Percentiles rank a stretch among this genome's conserved stretches.
Conservation (phyloP, 2,329 filamentous ascomycete species). For the Colletotrichum agaves region DNA sequence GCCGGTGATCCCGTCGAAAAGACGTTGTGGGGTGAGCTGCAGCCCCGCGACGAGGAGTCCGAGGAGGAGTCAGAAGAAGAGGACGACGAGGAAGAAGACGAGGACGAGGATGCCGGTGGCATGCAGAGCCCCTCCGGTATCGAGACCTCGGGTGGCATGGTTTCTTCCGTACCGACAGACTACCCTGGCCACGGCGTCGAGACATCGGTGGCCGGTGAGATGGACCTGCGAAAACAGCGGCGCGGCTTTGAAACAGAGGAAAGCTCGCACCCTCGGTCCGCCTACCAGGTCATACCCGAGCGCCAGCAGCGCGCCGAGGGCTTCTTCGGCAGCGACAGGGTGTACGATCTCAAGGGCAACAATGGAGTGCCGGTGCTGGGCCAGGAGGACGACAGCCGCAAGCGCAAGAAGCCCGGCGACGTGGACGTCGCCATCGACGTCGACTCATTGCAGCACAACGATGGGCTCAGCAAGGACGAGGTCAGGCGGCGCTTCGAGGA, state of each 20-base stretch:
- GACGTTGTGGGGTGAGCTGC: conserved; percentile 90
- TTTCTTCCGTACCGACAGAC: conserved; percentile 84
- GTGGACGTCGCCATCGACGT: conserved; percentile 92
- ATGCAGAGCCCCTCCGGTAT: conserved; percentile 80
- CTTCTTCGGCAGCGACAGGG: conserved; percentile 95
- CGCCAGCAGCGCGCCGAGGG: conserved; percentile 86
- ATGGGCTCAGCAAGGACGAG: conserved; percentile 86
- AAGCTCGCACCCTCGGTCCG: conserved; percentile 75
- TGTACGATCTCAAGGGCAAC: conserved; percentile 82
- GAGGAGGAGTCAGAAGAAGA: conserved; percentile 79
- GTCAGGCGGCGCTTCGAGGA: conserved; percentile 83
- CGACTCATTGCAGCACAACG: conserved; percentile 78
- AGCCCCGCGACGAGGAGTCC: conserved; percentile 80
- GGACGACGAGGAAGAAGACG: conserved; percentile 73
- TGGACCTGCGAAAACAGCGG: conserved; percentile 89
- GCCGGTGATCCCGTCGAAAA: conserved; percentile 85
- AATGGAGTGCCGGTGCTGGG: conserved; percentile 78
- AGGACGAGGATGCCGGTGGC: conserved; percentile 71
- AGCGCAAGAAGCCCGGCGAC: conserved; percentile 96
- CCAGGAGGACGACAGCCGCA: conserved; percentile 78
- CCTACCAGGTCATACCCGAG: conserved; percentile 91
- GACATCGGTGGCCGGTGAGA: conserved; percentile 84
- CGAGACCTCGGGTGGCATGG: conserved; percentile 84
- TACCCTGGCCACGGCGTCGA: conserved; percentile 74
- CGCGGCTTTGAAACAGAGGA: conserved; percentile 92